These are phyloP conservation scores for Teunomyces kruisii DNA, from an alignment of 805 yeast species.

Conservation along the genomic window DNA sequence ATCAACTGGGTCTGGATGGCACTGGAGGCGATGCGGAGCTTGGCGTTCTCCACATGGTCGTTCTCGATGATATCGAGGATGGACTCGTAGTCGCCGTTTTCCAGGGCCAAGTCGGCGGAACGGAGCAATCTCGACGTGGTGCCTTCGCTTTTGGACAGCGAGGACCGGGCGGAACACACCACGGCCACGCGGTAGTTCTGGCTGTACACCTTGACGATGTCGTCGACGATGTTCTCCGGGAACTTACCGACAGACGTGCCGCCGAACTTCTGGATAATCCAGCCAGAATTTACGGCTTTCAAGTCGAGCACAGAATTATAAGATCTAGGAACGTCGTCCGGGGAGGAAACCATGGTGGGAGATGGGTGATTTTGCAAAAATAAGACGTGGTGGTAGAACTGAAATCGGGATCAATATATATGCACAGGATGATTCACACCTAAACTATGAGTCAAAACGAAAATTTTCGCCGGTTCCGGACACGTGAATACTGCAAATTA, in stretches of 20 bases:
- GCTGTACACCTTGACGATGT: constrained; percentile 71
- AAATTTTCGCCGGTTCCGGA: constrained; percentile 10
- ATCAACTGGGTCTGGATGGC: constrained; percentile 55
- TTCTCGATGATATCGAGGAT: constrained; percentile 66
- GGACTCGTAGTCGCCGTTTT: constrained; percentile 55
- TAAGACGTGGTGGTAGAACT: background rate
- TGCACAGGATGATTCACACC: background rate
- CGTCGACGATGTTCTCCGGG: constrained; percentile 79
- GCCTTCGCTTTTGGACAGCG: constrained; percentile 89
- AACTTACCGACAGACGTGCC: constrained; percentile 98
- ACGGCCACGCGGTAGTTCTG: constrained; percentile 74
- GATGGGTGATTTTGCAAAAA: too few species aligned
- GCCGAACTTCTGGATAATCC: constrained; percentile 85
- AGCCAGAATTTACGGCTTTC: constrained; percentile 25
- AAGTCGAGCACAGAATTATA: constrained; percentile 44
- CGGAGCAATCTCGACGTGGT: constrained; percentile 83
- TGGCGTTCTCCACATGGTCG: constrained; percentile 80
- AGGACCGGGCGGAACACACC: constrained; percentile 93
- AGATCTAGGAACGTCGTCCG: constrained; percentile 25
- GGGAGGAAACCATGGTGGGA: constrained; percentile 18
- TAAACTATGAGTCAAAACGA: constrained; percentile 8
- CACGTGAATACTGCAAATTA: constrained; percentile 7
- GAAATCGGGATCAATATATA: constrained; percentile 1
- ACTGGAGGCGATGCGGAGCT: constrained; percentile 43
- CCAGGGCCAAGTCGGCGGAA: constrained; percentile 79